Conservation (phyloP, 2,329 filamentous ascomycete genomes). For the Magnaporthales sp. region DNA sequence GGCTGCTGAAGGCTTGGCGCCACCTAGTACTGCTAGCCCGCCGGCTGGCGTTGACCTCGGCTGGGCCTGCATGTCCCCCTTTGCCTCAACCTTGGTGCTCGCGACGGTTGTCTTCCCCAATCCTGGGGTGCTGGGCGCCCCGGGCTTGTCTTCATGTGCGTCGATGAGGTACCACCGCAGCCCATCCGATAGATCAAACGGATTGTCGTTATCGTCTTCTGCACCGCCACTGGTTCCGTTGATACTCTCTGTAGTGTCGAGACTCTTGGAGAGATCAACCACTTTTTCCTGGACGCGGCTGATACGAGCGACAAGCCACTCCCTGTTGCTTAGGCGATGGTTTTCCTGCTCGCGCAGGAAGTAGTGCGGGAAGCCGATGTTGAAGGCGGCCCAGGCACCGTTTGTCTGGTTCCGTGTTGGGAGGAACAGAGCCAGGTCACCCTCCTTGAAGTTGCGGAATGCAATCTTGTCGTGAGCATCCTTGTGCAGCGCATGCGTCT, state of each 20-base stretch:
- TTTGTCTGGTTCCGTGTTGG: constrained; percentile 92
- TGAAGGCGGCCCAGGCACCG: constrained; percentile 96
- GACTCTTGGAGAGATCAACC: constrained; percentile 79
- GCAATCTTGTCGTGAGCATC: constrained; percentile 95
- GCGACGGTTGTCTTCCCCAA: constrained; percentile 88
- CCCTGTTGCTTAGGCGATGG: constrained; percentile 74
- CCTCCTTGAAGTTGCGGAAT: constrained; percentile 91
- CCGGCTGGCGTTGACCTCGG: constrained; percentile 30
- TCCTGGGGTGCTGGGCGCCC: constrained; percentile 85
- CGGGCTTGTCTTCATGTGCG: constrained; percentile 84
- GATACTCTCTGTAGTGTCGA: constrained; percentile 44
- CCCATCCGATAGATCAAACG: constrained; percentile 91
- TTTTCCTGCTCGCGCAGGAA: constrained; percentile 89
- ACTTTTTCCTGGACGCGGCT: constrained; percentile 85
- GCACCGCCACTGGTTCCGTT: constrained; percentile 25
- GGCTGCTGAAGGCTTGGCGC: constrained; percentile 45
- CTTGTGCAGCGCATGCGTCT: constrained; percentile 68
- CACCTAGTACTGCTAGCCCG: constrained; percentile 22
- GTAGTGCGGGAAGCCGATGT: constrained; percentile 93
- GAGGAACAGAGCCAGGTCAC: constrained; percentile 86
- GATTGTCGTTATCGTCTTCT: constrained; percentile 85
- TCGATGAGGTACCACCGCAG: constrained; percentile 95
- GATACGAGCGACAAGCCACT: constrained; percentile 96
- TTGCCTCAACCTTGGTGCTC: constrained; percentile 77
- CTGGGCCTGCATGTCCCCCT: constrained; percentile 58